Percentiles rank a stretch among this genome's conserved stretches.
Conservation (phyloP, 495 filamentous ascomycete species). For the Penicillium manginii region DNA sequence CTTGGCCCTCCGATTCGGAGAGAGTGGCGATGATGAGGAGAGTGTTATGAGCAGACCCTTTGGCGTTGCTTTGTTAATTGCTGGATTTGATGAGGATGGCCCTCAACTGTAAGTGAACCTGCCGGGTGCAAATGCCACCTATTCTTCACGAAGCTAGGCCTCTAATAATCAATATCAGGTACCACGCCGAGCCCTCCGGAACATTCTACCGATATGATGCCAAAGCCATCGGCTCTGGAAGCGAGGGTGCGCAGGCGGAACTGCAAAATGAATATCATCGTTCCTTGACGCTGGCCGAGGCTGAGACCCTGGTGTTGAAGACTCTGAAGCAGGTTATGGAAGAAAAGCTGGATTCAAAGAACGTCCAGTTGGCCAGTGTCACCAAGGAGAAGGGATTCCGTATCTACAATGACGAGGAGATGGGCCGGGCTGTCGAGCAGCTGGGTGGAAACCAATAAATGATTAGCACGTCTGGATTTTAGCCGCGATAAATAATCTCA, state of each 20-base stretch:
- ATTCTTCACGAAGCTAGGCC: background rate
- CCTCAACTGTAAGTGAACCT: slow-evolving; percentile 72
- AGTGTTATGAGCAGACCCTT: slow-evolving; percentile 97
- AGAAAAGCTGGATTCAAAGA: slow-evolving; percentile 98
- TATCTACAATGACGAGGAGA: slow-evolving; percentile 97
- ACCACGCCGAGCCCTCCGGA: slow-evolving; percentile 95
- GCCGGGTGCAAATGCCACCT: background rate
- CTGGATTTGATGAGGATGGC: slow-evolving; percentile 95
- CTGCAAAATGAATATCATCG: slow-evolving; percentile 99
- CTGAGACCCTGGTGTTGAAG: slow-evolving; percentile 93
- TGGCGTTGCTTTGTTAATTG: slow-evolving; percentile 94
- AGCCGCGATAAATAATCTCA: slow-evolving; percentile 2
- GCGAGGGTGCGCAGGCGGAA: slow-evolving; percentile 95
- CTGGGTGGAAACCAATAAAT: slow-evolving; percentile 53
- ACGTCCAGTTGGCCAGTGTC: slow-evolving; percentile 96
- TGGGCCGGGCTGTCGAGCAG: slow-evolving; percentile 85
- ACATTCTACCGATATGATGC: slow-evolving; percentile 99
- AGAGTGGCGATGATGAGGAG: slow-evolving; percentile 97
- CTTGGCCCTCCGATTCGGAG: slow-evolving; percentile 92
- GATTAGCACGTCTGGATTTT: slow-evolving; percentile 17
- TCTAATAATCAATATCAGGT: slow-evolving; percentile 49
- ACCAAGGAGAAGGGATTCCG: slow-evolving; percentile 97
- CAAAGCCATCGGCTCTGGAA: slow-evolving; percentile 96
- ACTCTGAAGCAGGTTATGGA: slow-evolving; percentile 99
- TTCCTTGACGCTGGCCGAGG: slow-evolving; percentile 90